Conservation (phyloP, 1,284 basidiomycete species). For the Puccinia brachypodii region DNA sequence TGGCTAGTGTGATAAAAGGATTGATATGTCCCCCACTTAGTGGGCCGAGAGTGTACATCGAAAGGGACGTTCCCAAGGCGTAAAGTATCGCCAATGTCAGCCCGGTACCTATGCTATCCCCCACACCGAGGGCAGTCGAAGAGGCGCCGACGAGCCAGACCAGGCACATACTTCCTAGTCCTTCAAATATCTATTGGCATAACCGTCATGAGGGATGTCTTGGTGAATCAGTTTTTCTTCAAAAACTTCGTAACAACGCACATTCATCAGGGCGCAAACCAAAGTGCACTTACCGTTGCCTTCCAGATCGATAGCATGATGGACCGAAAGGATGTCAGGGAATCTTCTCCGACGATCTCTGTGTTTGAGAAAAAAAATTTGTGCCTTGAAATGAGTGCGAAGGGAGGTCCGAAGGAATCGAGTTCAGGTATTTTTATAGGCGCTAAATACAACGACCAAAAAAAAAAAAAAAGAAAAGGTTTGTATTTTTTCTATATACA, state of each 20-base stretch:
- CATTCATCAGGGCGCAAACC: not conserved
- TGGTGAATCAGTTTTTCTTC: not conserved
- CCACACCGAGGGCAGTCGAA: constrained; percentile 9
- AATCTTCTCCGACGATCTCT: not conserved
- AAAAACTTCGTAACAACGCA: not conserved
- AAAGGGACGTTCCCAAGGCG: not conserved
- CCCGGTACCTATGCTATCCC: constrained; percentile 6
- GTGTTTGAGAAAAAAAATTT: not conserved
- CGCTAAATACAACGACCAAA: too few relatives aligned
- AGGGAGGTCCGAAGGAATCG: not conserved
- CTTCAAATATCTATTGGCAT: constrained; percentile 30
- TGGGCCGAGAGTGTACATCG: constrained; percentile 18
- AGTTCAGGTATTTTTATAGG: too few relatives aligned
- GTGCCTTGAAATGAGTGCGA: not conserved
- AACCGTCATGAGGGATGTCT: too few relatives aligned
- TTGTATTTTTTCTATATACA: not conserved
- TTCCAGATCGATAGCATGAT: constrained; percentile 11
- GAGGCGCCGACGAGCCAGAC: constrained; percentile 29
- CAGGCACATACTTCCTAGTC: constrained; percentile 23
- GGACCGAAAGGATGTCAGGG: not conserved
- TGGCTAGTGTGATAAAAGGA: constrained; percentile 38
- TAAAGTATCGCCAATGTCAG: constrained; percentile 20
- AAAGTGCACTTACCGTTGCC: constrained; percentile 2
- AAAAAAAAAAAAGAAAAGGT: not conserved
- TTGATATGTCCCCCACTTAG: constrained; percentile 40